A percentile compares a stretch with the other conserved stretches of the same genome.
These are phyloP conservation scores for Stephania cephalantha DNA, from an alignment of 164 flowering plant genomes.

Conservation along the genomic window DNA sequence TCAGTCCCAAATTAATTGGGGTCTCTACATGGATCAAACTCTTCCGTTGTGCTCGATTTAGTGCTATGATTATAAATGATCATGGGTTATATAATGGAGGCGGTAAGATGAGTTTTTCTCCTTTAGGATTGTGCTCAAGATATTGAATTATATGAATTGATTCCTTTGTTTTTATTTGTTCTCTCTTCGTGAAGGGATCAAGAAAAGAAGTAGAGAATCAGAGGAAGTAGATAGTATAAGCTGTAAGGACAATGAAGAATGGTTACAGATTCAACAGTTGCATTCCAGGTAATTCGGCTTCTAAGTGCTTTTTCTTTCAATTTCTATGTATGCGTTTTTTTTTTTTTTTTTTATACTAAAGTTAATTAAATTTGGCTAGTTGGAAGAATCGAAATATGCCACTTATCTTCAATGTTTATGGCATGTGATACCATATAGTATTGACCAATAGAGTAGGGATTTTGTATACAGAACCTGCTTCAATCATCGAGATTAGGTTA, in stretches of 20 bases:
- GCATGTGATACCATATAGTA: not conserved
- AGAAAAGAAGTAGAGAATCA: slow-evolving; percentile 20
- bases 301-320: slow-evolving; percentile 7
- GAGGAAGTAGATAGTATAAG: slow-evolving; percentile 24
- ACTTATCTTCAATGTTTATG: not conserved
- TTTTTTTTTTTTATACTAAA: not conserved
- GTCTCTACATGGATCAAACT: too few relatives aligned
- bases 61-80: not conserved
- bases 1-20: too few relatives aligned
- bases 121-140: not conserved
- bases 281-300: slow-evolving; percentile 47
- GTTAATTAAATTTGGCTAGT: not conserved
- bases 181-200: slow-evolving; percentile 22
- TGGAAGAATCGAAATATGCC: not conserved
- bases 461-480: not conserved
- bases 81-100: not conserved
- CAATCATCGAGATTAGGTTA: not conserved
- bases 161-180: not conserved
- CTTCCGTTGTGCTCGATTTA: too few relatives aligned
- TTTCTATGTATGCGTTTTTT: not conserved
- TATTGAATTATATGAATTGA: not conserved
- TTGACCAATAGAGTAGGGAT: not conserved
- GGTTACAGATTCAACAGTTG: slow-evolving; percentile 61
- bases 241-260: slow-evolving; percentile 47
- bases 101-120: not conserved